Conservation (phyloP, 1,284 basidiomycete species). For the Takashimella koratensis region DNA sequence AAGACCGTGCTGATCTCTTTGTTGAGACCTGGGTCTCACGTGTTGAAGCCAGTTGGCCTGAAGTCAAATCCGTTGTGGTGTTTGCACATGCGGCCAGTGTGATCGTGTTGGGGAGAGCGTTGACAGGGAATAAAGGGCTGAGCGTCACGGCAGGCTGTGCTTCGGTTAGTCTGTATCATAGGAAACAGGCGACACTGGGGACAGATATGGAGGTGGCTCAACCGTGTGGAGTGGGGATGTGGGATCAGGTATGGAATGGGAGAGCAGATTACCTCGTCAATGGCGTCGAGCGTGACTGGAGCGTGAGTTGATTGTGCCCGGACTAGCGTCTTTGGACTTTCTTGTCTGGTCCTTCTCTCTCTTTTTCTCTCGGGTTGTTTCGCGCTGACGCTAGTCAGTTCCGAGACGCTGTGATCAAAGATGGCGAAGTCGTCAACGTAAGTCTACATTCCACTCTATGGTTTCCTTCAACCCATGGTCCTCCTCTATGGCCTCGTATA, state of each 20-base stretch:
- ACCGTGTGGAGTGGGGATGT: slow-evolving; percentile 35
- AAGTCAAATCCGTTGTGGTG: slow-evolving; percentile 46
- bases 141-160: slow-evolving; percentile 45
- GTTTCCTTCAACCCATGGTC: background rate
- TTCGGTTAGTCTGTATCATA: slow-evolving; percentile 40
- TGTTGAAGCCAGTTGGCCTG: slow-evolving; percentile 37
- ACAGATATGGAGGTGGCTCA: background rate
- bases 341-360: too few relatives aligned
- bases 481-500: background rate
- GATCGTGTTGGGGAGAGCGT: slow-evolving; percentile 47
- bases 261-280: slow-evolving; percentile 43
- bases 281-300: slow-evolving; percentile 49
- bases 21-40: slow-evolving; percentile 36
- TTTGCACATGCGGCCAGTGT: slow-evolving; percentile 54
- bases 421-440: slow-evolving; percentile 44
- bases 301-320: slow-evolving; percentile 18
- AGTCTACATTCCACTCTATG: slow-evolving; percentile 12
- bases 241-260: slow-evolving; percentile 41
- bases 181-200: slow-evolving; percentile 11
- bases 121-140: slow-evolving; percentile 34
- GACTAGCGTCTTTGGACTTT: background rate
- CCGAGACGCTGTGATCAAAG: slow-evolving; percentile 28
- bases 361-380: too few relatives aligned
- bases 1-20: slow-evolving; percentile 41
- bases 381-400: slow-evolving; percentile 25